Evolutionary conservation across 2,329 filamentous ascomycete species (phyloP).

Genomic region (Arachnomyces sp.): DNA sequence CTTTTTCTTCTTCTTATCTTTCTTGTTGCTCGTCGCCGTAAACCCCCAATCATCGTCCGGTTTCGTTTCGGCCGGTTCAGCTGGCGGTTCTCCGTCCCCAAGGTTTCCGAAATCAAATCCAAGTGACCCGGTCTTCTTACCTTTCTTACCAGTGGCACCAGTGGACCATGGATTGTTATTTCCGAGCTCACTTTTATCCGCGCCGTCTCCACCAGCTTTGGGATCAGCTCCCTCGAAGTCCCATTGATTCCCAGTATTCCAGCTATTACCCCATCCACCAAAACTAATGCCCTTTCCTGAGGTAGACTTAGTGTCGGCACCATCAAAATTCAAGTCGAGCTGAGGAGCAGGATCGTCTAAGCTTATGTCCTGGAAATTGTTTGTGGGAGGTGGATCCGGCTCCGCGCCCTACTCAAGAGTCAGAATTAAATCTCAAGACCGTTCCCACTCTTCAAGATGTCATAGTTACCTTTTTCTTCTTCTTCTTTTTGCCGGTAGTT

Average conservation of each 20-base stretch:
- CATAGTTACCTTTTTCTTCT: slow-evolving; percentile 45
- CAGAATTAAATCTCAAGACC: too few species aligned
- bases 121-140: slow-evolving; percentile 27
- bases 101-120: slow-evolving; percentile 39
- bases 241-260: slow-evolving; percentile 47
- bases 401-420: slow-evolving; percentile 18
- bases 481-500: slow-evolving; percentile 52
- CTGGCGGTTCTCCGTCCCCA: slow-evolving; percentile 24
- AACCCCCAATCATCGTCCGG: background rate
- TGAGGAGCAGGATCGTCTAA: slow-evolving; percentile 54
- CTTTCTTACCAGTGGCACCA: slow-evolving; percentile 23
- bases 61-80: background rate
- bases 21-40: slow-evolving; percentile 30
- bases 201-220: slow-evolving; percentile 22
- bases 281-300: slow-evolving; percentile 38
- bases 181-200: slow-evolving; percentile 19
- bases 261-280: slow-evolving; percentile 54
- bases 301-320: slow-evolving; percentile 30
- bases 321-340: slow-evolving; percentile 49
- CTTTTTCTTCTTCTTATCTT: slow-evolving; percentile 41
- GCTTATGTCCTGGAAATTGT: slow-evolving; percentile 63
- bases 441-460: too few species aligned
- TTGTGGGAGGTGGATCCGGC: slow-evolving; percentile 32
- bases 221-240: slow-evolving; percentile 34
- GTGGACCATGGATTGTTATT: slow-evolving; percentile 35